Evolutionary conservation across 2,329 filamentous ascomycete species (phyloP).

Genomic region (Niveomyces coronatus): DNA sequence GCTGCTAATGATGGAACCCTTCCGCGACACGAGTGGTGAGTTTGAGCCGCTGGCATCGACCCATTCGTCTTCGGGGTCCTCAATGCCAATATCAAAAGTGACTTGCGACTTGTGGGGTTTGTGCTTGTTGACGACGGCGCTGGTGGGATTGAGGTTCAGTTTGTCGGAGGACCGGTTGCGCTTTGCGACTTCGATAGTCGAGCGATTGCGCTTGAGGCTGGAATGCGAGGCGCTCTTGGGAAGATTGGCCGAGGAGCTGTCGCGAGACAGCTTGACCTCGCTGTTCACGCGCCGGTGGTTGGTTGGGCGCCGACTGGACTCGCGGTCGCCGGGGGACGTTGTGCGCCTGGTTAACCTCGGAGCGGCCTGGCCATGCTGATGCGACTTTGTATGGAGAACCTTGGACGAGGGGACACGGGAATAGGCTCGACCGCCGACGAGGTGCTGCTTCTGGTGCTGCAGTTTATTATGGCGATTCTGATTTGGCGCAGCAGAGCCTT

Average conservation of each 20-base stretch:
- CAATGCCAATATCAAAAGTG: constrained; percentile 52
- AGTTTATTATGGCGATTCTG: constrained; percentile 20
- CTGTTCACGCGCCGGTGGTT: constrained; percentile 39
- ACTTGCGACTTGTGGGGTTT: constrained; percentile 38
- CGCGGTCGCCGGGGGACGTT: constrained; percentile 10
- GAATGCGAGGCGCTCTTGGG: constrained; percentile 45
- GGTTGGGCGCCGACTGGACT: constrained; percentile 12
- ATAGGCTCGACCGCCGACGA: constrained; percentile 27
- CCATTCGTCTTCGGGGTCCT: constrained; percentile 48
- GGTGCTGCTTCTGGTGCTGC: constrained; percentile 28
- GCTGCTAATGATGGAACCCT: constrained; percentile 39
- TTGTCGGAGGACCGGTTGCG: constrained; percentile 40
- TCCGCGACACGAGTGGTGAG: constrained; percentile 42
- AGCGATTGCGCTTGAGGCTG: constrained; percentile 50
- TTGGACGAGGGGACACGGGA: constrained; percentile 37
- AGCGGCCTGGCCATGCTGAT: constrained; percentile 12
- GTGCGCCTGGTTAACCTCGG: constrained; percentile 9
- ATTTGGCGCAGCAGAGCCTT: constrained; percentile 11
- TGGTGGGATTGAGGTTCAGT: constrained; percentile 43
- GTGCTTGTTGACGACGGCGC: constrained; percentile 35
- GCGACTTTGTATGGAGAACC: constrained; percentile 27
- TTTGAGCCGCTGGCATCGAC: constrained; percentile 55
- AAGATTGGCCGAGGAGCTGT: constrained; percentile 33
- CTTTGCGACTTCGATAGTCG: constrained; percentile 45
- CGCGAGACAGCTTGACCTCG: constrained; percentile 39